Percentiles rank a stretch among this genome's conserved stretches.
Conservation (phyloP, 2,329 filamentous ascomycete genomes). For the Aspergillus sp. region DNA sequence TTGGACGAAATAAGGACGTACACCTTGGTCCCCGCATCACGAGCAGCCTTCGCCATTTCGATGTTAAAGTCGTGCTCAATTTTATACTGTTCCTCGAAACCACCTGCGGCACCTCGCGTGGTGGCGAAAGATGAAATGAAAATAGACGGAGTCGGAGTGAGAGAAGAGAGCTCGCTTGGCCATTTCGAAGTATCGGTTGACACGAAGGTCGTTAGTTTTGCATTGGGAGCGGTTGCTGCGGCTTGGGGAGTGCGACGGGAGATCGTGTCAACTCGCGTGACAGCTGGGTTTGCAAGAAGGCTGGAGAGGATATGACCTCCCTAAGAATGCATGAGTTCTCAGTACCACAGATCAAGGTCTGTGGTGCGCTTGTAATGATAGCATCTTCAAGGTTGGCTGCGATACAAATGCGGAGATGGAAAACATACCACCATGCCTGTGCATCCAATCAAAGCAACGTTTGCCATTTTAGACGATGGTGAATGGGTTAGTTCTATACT, state of each 20-base stretch:
- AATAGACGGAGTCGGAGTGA: constrained; percentile 58
- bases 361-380: background rate
- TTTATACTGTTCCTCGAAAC: constrained; percentile 76
- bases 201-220: constrained; percentile 66
- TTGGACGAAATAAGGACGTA: constrained; percentile 73
- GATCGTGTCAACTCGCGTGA: constrained; percentile 46
- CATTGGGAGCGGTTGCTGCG: constrained; percentile 50
- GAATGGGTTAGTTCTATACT: background rate
- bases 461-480: constrained; percentile 37
- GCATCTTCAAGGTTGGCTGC: background rate
- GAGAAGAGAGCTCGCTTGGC: constrained; percentile 58
- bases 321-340: constrained; percentile 42
- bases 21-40: constrained; percentile 67
- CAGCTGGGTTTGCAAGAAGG: constrained; percentile 40
- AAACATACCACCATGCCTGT: constrained; percentile 53
- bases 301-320: constrained; percentile 72
- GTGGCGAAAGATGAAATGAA: constrained; percentile 81
- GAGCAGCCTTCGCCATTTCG: constrained; percentile 72
- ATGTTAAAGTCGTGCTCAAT: constrained; percentile 88
- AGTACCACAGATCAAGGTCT: background rate
- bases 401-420: background rate
- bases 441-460: constrained; percentile 45
- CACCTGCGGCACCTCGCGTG: constrained; percentile 72
- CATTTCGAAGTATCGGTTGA: constrained; percentile 69
- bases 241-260: constrained; percentile 44